Conservation (phyloP, 306 rosid genomes). For the Vachellia collinsii region DNA sequence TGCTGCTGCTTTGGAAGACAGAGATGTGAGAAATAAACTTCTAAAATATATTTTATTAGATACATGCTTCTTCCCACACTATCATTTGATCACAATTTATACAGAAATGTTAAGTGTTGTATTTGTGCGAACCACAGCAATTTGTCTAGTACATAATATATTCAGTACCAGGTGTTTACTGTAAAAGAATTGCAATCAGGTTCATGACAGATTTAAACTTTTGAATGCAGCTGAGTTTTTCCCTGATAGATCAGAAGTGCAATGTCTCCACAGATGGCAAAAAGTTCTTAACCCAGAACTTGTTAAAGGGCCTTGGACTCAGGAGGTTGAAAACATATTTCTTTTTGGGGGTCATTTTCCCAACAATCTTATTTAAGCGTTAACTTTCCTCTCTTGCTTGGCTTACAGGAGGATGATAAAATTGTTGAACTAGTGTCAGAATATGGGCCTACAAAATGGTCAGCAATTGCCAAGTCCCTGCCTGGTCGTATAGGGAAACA, state of each 20-base stretch:
- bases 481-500: slow-evolving; percentile 98
- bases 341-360: slow-evolving; percentile 12
- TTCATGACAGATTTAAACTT: slow-evolving; percentile 36
- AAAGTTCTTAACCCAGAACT: slow-evolving; percentile 97
- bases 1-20: neutral
- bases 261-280: slow-evolving; percentile 99
- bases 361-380: slow-evolving; percentile 33
- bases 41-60: neutral
- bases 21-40: neutral
- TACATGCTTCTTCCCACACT: neutral
- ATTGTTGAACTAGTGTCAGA: slow-evolving; percentile 74
- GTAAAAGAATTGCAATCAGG: slow-evolving; percentile 28
- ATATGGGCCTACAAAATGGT: slow-evolving; percentile 96
- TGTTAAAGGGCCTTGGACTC: slow-evolving; percentile 97
- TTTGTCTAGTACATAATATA: slow-evolving; percentile 3
- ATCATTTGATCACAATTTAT: slow-evolving; percentile 10
- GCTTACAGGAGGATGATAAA: slow-evolving; percentile 84
- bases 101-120: neutral
- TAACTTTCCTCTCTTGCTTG: slow-evolving; percentile 35
- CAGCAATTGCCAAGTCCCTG: slow-evolving; percentile 88
- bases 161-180: slow-evolving; percentile 24
- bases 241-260: slow-evolving; percentile 93
- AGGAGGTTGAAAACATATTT: slow-evolving; percentile 62
- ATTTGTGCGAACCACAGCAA: slow-evolving; percentile 2
- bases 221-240: slow-evolving; percentile 84